Evolutionary conservation across 2,329 filamentous ascomycete species (phyloP).

Genomic region (Chaetomiaceae sp.): DNA sequence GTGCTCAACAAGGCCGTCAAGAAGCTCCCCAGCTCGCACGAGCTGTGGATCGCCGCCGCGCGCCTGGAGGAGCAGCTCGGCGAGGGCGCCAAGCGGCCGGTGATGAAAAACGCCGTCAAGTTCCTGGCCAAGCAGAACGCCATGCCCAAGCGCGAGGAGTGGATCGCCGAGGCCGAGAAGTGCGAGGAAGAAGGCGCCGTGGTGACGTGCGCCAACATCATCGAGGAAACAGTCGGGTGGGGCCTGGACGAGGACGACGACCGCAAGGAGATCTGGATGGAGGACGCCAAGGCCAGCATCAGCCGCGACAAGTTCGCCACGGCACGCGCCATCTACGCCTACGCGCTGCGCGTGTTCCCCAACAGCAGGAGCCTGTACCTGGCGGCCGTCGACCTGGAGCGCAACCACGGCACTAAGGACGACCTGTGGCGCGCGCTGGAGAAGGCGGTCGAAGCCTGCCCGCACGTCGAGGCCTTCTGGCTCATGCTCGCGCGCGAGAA

Average conservation of each 20-base stretch:
- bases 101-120: conserved; percentile 92
- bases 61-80: conserved; percentile 85
- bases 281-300: conserved; percentile 82
- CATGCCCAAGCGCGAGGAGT: conserved; percentile 96
- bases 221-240: conserved; percentile 90
- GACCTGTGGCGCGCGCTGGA: conserved; percentile 81
- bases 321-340: conserved; percentile 87
- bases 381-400: conserved; percentile 84
- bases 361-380: conserved; percentile 87
- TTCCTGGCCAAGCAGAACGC: conserved; percentile 84
- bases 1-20: conserved; percentile 94
- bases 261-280: conserved; percentile 91
- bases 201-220: conserved; percentile 82
- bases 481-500: conserved; percentile 95
- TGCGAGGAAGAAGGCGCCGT: conserved; percentile 89
- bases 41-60: conserved; percentile 95
- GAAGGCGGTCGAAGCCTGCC: conserved; percentile 90
- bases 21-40: conserved; percentile 85
- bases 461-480: conserved; percentile 88
- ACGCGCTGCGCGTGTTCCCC: conserved; percentile 83
- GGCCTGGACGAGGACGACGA: conserved; percentile 93
- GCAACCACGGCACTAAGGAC: conserved; percentile 80
- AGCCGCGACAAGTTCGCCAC: conserved; percentile 81
- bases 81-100: conserved; percentile 72
- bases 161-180: conserved; percentile 90